A percentile compares a stretch with the other conserved stretches of the same genome.
phyloP scores from a whole-genome alignment of 495 filamentous ascomycete species.

The Tuber indicum region DNA sequence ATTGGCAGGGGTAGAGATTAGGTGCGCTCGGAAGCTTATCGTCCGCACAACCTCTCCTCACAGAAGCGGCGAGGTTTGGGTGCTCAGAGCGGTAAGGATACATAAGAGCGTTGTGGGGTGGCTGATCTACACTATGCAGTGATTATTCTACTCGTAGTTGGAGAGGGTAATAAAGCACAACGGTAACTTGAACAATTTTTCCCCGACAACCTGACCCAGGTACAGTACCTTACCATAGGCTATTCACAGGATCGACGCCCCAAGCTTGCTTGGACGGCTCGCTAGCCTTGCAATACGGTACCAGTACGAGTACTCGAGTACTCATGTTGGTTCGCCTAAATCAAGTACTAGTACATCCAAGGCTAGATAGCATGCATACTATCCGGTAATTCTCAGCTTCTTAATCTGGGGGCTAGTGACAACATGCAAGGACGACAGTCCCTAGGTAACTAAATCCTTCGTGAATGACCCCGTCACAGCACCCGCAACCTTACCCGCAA shows the following conservation, averaged over 20 bases:
- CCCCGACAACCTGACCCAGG: no score
- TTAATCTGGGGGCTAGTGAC: constrained; percentile 47
- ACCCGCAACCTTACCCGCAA: constrained; percentile 45
- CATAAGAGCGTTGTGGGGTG: not conserved
- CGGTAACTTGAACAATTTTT: not conserved
- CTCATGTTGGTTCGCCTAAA: not conserved
- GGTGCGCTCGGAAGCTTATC: constrained; percentile 1
- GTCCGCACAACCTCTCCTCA: not conserved
- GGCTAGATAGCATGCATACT: constrained; percentile 43
- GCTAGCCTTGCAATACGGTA: constrained; percentile 41
- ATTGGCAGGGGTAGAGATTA: not conserved
- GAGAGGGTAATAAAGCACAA: not conserved
- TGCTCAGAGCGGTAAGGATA: not conserved
- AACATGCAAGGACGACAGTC: constrained; percentile 49
- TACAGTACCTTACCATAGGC: constrained; percentile 42
- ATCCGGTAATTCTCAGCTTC: constrained; percentile 47
- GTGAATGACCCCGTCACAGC: constrained; percentile 46
- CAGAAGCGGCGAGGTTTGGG: not conserved
- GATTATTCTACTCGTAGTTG: not conserved
- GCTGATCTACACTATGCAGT: not conserved
- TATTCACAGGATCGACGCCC: constrained; percentile 44
- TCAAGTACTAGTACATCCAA: not conserved
- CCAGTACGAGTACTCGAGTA: no score
- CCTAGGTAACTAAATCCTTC: constrained; percentile 50
- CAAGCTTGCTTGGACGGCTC: constrained; percentile 45